These are phyloP conservation scores for Apodospora peruviana DNA, from an alignment of 495 filamentous ascomycete genomes.

Conservation along the genomic window DNA sequence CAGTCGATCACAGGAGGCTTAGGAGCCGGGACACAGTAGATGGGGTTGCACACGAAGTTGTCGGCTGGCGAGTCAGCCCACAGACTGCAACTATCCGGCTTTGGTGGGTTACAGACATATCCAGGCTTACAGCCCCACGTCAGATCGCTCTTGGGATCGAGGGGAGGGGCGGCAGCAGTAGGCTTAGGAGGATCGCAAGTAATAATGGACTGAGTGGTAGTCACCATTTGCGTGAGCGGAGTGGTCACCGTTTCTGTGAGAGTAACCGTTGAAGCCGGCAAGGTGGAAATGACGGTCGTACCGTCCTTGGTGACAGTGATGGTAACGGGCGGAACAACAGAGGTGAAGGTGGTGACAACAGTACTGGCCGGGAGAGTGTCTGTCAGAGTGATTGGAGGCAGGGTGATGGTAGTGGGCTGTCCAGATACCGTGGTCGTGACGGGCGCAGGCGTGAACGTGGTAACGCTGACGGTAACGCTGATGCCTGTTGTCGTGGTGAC, in stretches of 20 bases:
- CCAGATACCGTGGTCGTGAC: conserved; percentile 12
- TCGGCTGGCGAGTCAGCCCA: conserved; percentile 47
- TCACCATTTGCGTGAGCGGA: conserved; percentile 11
- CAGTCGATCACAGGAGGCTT: conserved; percentile 33
- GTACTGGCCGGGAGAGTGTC: background rate
- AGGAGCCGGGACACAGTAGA: conserved; percentile 49
- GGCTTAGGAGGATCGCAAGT: background rate
- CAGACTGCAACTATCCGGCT: conserved; percentile 45
- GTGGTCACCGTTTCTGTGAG: conserved; percentile 3
- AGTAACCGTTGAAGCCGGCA: background rate
- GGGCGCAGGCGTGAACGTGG: conserved; percentile 12
- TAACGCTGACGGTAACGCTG: background rate
- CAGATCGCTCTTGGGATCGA: conserved; percentile 17
- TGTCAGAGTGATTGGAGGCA: background rate
- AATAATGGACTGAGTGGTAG: conserved; percentile 8
- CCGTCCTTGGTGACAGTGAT: background rate
- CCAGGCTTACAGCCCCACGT: conserved; percentile 62
- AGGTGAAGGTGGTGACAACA: conserved; percentile 16
- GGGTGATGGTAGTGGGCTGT: conserved; percentile 16
- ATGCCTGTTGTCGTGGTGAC: conserved; percentile 17
- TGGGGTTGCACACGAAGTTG: conserved; percentile 48
- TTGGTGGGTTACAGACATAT: conserved; percentile 50
- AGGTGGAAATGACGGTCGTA: background rate
- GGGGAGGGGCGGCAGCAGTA: background rate
- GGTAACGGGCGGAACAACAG: conserved; percentile 11